These are phyloP conservation scores for Cetradonia linearis DNA, from an alignment of 495 filamentous ascomycete genomes.

Conservation along the genomic window DNA sequence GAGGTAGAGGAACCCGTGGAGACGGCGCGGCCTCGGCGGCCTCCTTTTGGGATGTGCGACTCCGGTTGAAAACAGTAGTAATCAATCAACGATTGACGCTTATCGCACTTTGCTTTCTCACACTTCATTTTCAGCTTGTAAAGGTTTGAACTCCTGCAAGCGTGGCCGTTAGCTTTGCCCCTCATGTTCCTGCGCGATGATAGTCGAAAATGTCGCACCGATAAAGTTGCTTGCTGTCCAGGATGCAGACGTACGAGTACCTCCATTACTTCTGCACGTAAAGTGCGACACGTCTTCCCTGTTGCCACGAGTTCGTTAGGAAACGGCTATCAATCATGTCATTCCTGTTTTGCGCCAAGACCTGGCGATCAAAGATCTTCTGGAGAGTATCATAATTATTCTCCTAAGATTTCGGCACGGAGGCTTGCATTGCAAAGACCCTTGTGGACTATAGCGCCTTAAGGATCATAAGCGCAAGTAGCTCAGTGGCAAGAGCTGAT, in stretches of 20 bases:
- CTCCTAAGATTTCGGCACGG: not conserved
- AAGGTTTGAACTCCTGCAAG: slow-evolving; percentile 7
- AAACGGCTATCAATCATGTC: not conserved
- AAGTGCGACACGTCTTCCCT: not conserved
- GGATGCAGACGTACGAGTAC: too few species aligned
- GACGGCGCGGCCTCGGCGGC: slow-evolving; percentile 1
- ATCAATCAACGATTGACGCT: slow-evolving; percentile 11
- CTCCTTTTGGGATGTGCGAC: not conserved
- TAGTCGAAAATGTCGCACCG: not conserved
- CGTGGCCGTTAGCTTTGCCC: not conserved
- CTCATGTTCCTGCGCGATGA: slow-evolving; percentile 3
- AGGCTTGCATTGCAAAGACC: not conserved
- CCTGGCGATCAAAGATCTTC: not conserved
- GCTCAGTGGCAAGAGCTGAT: not conserved
- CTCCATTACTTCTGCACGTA: not conserved
- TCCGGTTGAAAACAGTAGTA: not conserved
- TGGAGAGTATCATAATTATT: not conserved
- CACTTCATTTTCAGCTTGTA: not conserved
- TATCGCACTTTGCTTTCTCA: not conserved
- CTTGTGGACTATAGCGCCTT: not conserved
- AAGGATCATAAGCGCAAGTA: slow-evolving; percentile 1
- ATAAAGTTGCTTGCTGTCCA: not conserved
- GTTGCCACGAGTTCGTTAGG: not conserved
- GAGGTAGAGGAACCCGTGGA: slow-evolving; percentile 6
- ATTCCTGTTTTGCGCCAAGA: not conserved